These are phyloP conservation scores for Micromonas pusilla DNA, from an alignment of 139 green algal species.

Conservation along the genomic window DNA sequence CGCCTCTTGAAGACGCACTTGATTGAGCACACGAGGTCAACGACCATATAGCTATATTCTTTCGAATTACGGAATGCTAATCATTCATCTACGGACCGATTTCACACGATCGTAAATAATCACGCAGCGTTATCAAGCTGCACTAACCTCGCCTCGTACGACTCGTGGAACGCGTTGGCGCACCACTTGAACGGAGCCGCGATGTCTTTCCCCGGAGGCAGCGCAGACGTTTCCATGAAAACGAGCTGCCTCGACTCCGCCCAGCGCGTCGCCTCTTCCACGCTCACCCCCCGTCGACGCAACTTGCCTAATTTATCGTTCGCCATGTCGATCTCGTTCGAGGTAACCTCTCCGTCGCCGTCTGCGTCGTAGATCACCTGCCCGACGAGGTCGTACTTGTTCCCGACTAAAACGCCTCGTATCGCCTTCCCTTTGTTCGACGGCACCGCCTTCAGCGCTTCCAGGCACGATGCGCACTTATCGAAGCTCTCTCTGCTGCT, in stretches of 20 bases:
- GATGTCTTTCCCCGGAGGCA: conserved; percentile 1
- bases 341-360: background rate
- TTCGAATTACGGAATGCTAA: no score
- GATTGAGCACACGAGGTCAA: no score
- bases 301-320: background rate
- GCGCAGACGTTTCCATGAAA: conserved; percentile 20
- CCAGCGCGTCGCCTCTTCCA: background rate
- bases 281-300: background rate
- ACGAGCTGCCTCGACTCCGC: background rate
- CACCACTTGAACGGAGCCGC: background rate
- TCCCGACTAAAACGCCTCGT: conserved; percentile 24
- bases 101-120: no score
- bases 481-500: conserved; percentile 10
- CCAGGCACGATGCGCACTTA: background rate
- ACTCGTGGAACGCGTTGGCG: background rate
- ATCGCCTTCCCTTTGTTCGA: conserved; percentile 14
- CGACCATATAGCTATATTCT: no score
- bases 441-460: background rate
- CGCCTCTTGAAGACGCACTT: no score
- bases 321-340: background rate
- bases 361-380: background rate
- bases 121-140: no score
- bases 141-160: background rate
- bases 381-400: conserved; percentile 25
- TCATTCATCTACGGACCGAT: no score